Evolutionary conservation across 2,329 filamentous ascomycete species (phyloP).

Genomic region (Phaeophleospora eucalypticola): DNA sequence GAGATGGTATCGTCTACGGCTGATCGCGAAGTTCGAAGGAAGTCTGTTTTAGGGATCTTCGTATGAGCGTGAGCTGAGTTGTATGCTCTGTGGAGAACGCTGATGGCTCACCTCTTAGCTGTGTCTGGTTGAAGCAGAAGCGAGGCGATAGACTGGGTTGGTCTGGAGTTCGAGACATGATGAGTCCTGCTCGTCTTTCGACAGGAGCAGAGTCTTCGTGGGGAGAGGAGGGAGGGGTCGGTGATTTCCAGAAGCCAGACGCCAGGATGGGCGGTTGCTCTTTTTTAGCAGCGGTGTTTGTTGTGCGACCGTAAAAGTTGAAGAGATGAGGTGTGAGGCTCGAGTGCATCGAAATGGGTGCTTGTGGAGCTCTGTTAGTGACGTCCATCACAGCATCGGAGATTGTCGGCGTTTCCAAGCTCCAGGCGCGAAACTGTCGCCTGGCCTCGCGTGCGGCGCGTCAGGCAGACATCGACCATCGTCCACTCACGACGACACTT

Average conservation of each 20-base stretch:
- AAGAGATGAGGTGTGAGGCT: no score
- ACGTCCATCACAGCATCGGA: no score
- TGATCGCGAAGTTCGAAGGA: constrained; percentile 77
- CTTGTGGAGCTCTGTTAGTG: no score
- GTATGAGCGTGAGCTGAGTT: constrained; percentile 30
- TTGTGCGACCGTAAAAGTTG: no score
- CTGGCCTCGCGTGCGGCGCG: neutral
- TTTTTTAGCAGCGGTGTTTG: no score
- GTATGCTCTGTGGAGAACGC: neutral
- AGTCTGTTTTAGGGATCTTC: constrained; percentile 58
- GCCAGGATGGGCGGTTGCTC: constrained; percentile 26
- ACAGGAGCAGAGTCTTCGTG: neutral
- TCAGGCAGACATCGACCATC: neutral
- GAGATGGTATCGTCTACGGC: constrained; percentile 90
- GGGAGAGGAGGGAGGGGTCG: constrained; percentile 4
- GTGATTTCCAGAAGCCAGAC: constrained; percentile 26
- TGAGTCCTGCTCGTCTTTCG: constrained; percentile 9
- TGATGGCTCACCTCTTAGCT: constrained; percentile 41
- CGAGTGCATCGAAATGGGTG: no score
- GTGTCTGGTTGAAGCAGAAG: constrained; percentile 51
- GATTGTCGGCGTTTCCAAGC: constrained; percentile 3
- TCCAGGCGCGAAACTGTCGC: neutral
- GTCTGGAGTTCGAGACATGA: constrained; percentile 41
- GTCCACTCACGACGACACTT: no score
- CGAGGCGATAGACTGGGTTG: constrained; percentile 43